Evolutionary conservation across 2,329 filamentous ascomycete species (phyloP), one percentile per base, ranked within the genome.

Genomic region (Colletotrichum caudatum): DNA sequence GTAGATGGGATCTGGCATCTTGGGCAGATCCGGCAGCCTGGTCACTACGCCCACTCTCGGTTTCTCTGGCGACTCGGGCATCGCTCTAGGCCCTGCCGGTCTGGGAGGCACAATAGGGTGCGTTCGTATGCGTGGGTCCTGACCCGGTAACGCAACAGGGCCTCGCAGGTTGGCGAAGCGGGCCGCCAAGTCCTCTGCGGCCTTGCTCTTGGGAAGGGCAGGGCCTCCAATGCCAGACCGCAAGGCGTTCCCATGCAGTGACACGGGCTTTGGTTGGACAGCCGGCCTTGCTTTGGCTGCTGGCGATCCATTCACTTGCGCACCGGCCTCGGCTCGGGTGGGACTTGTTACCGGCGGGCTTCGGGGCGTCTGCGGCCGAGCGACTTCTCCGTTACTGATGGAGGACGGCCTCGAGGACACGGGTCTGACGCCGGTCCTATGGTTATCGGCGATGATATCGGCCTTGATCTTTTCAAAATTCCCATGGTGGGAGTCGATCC

Each of bases 1-100:
- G 77, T 94, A 95, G 5, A 93, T 93, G 9, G 93, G 91, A 76
- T 91, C 91, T 1, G 93, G 93, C 57, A 91, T 82, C 78, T 92
- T 92, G 14, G 92, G 92, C 77, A 94, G 82, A 20, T 84, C 84
- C 14, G 88, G 85, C 9, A 88, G 78, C n/a, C 86, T 78, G 35
- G 83, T 88, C 58, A 88, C 83, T 1, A 90, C 75, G 3, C 84
- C 83, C 12, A 88, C 77, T 62, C 84, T 84, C 1, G 83, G 81
- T 54, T 84, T 83, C 23, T 80, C 77, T 5, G 79, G 74, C 35
- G 81, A 78, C 39, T 69, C 65, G 26, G 86, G 86, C 85, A 90
- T 89, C 14, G 85, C 83, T 71, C 89, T 84, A 29, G 89, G 86
- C 2, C 87, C 87, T 61, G 81, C 72, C 23, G 80, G 79, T 56